Base-by-base conservation (phyloP, 176 grass and related monocot species). In the Eragrostis nindensis region DNA sequence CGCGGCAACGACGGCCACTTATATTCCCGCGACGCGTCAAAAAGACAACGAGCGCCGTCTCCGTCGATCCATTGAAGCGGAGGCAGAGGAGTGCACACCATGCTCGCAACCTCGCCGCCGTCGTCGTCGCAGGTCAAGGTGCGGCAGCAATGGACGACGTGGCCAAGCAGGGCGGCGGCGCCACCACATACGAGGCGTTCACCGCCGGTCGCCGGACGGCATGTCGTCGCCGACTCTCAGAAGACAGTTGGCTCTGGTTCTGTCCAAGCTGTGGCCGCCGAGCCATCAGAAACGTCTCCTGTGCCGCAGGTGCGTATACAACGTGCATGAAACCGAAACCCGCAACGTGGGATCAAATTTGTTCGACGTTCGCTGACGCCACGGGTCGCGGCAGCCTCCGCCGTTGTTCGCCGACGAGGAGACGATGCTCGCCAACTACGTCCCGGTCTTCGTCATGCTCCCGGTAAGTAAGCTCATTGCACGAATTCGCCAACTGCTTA, bases 391-490 rank as follows among this genome's bases (percentile, higher is more conserved):
- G 65, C 71, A 85, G 89, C 77, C 73, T 49, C 71, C 93, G 55
- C 80, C 85, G 3, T 2, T 66, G 46, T 55, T 50, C 68, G 38
- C 42, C 18, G 77, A 91, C 24, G 87, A 81, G 74, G 89, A 91
- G 70, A 39, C 73, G 68, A 86, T 81, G 92, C 29, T 87, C 15
- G 83, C 83, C 17, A 94, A 84, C 86, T 98, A 94, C 85, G 86
- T 94, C 65, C 84, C 88, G 40, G 90, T 98, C 41, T 98, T 81
- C 82, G 90, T 93, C 78, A 98, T 94, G 92, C 90, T 98, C 71
- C 92, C 87, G 0, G 92, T 97, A 88, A 64, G 87, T 25, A 78
- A 17, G 18, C 25, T 19, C 41, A 70, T 0, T 18, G 32, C 2
- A 17, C n/a, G 0, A 15, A 30, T 30, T n/a, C n/a, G n/a, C 15